Conservation (phyloP, 2,329 filamentous ascomycete genomes). For the Chrysoporthe cubensis region DNA sequence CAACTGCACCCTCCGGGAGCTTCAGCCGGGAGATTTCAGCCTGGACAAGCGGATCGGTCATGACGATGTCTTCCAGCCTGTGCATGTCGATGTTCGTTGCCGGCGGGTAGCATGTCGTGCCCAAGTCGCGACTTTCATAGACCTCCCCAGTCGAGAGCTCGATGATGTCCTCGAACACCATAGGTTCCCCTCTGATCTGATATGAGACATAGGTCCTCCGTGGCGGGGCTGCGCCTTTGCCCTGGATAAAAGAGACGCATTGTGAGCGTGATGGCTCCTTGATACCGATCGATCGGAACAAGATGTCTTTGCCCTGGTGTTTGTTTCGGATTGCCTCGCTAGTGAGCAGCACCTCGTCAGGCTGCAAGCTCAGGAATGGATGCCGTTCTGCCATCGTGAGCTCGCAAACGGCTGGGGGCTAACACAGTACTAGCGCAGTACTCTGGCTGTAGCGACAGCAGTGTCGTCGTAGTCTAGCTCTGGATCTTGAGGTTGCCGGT, state of each 20-base stretch:
- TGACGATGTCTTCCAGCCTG: conserved; percentile 17
- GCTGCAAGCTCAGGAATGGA: conserved; percentile 23
- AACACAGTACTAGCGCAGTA: no score
- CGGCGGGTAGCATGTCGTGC: conserved; percentile 19
- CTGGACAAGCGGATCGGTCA: conserved; percentile 17
- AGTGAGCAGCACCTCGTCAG: conserved; percentile 20
- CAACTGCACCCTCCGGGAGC: conserved; percentile 18
- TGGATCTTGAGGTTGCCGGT: no score
- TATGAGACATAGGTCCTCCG: conserved; percentile 23
- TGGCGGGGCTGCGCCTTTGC: conserved; percentile 14
- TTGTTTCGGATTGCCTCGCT: conserved; percentile 20
- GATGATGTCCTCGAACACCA: conserved; percentile 20
- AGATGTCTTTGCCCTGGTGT: conserved; percentile 5
- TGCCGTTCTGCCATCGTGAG: conserved; percentile 10
- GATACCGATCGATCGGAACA: conserved; percentile 22
- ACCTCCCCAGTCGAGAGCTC: conserved; percentile 16
- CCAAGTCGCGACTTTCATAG: conserved; percentile 8
- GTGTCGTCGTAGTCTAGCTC: no score
- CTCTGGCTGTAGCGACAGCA: no score
- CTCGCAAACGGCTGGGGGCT: no score
- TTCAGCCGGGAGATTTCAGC: conserved; percentile 14
- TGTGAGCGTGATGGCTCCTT: conserved; percentile 18
- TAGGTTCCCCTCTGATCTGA: conserved; percentile 19
- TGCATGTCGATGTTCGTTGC: conserved; percentile 25
- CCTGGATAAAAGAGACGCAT: conserved; percentile 16